phyloP scores from a whole-genome alignment of 2,329 filamentous ascomycete species.

The Canariomyces notabilis region DNA sequence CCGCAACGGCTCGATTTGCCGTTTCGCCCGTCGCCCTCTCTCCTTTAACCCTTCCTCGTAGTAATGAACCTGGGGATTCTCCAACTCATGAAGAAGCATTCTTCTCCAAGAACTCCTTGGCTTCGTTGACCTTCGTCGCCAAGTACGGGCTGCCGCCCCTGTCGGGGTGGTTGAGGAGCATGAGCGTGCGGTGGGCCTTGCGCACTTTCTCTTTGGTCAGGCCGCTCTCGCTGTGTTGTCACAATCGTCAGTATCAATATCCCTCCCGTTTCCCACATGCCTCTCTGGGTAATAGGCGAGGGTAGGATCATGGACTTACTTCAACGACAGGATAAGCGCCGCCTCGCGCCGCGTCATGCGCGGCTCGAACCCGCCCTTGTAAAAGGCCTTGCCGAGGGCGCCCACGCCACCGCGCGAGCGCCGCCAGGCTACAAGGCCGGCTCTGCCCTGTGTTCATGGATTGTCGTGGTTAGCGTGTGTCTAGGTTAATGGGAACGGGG shows the following conservation, averaged over 20 bases:
- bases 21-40: not conserved
- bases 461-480: slow-evolving; percentile 16
- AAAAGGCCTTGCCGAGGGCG: slow-evolving; percentile 83
- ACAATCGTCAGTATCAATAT: slow-evolving; percentile 61
- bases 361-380: slow-evolving; percentile 97
- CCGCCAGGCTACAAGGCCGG: slow-evolving; percentile 82
- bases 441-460: slow-evolving; percentile 63
- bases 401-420: slow-evolving; percentile 73
- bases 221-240: slow-evolving; percentile 64
- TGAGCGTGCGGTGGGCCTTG: slow-evolving; percentile 90
- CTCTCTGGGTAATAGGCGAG: not conserved
- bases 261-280: too few species aligned
- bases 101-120: slow-evolving; percentile 94
- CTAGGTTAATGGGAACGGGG: not conserved
- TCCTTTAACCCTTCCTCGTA: not conserved
- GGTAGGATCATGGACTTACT: slow-evolving; percentile 52
- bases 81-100: slow-evolving; percentile 28
- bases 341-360: slow-evolving; percentile 94
- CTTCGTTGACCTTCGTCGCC: slow-evolving; percentile 97
- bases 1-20: not conserved
- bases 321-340: slow-evolving; percentile 81
- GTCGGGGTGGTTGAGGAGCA: slow-evolving; percentile 97
- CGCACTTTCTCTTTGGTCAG: slow-evolving; percentile 90
- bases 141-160: slow-evolving; percentile 94
- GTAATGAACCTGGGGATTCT: too few species aligned